Percentiles rank a stretch among this genome's conserved stretches.
Evolutionary conservation across 805 yeast genomes (phyloP).

Genomic region (Ogataea glucozyma): DNA sequence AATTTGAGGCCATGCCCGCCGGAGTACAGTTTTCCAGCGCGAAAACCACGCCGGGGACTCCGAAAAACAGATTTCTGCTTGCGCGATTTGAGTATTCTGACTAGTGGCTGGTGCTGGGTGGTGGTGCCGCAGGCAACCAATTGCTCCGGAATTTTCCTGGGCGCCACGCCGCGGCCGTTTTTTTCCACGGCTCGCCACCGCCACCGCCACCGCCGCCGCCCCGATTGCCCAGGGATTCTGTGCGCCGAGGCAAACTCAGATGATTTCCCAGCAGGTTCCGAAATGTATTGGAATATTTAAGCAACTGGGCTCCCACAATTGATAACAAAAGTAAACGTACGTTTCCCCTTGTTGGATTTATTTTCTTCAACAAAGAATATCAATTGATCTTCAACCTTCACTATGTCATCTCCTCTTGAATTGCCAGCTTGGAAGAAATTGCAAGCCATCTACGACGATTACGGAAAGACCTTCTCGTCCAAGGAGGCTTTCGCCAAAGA

Average conservation of each 20-base stretch:
- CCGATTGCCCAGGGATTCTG: slow-evolving; percentile 1
- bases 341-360: too few relatives aligned
- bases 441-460: slow-evolving; percentile 64
- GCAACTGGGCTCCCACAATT: background rate
- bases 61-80: too few relatives aligned
- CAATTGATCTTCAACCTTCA: background rate
- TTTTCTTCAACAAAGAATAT: background rate
- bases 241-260: slow-evolving; percentile 1
- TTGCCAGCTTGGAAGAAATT: slow-evolving; percentile 84
- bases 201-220: background rate
- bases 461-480: slow-evolving; percentile 72
- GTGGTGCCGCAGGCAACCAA: background rate
- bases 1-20: background rate
- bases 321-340: background rate
- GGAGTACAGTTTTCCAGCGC: slow-evolving; percentile 19
- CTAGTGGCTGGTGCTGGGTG: background rate
- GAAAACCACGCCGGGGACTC: too few relatives aligned
- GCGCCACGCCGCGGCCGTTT: too few relatives aligned
- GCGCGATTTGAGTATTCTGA: background rate
- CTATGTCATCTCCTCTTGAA: slow-evolving; percentile 45
- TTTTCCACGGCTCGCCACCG: too few relatives aligned
- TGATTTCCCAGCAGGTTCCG: slow-evolving; percentile 2
- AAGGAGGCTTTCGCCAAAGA: slow-evolving; percentile 78
- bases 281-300: background rate
- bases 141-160: too few relatives aligned